Percentiles rank a stretch among this genome's conserved stretches.
Evolutionary conservation across 371 early-diverging fungal species (phyloP).

Genomic region (Apophysomyces sp.): DNA sequence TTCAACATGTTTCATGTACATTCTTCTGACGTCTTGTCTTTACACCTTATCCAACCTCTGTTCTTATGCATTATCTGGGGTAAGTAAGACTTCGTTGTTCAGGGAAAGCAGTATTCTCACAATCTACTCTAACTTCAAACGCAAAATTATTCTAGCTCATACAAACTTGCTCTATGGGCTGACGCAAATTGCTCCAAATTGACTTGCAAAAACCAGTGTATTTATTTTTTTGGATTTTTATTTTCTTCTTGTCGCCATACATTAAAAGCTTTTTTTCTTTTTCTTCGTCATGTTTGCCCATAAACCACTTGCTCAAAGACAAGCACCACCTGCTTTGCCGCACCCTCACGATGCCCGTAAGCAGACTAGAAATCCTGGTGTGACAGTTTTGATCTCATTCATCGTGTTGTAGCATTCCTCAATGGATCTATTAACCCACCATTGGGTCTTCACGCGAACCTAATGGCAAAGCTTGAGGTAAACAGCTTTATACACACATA

Average conservation of each 20-base stretch:
- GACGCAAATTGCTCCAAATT: too few species aligned
- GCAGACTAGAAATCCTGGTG: background rate
- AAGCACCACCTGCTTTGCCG: background rate
- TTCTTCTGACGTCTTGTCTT: too few species aligned
- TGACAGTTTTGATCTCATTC: background rate
- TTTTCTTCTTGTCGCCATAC: background rate
- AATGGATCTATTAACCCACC: background rate
- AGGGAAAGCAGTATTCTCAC: too few species aligned
- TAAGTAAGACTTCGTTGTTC: too few species aligned
- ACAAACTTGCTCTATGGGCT: too few species aligned
- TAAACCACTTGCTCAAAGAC: slow-evolving; percentile 1
- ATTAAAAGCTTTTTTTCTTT: background rate
- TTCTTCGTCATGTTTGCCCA: background rate
- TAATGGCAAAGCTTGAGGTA: background rate
- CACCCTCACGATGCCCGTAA: background rate
- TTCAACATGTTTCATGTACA: too few species aligned
- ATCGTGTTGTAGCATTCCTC: background rate
- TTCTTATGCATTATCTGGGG: too few species aligned
- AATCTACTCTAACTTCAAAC: too few species aligned
- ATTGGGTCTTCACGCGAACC: background rate
- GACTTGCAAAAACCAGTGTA: too few species aligned
- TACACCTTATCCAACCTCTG: too few species aligned
- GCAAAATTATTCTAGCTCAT: too few species aligned
- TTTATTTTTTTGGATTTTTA: background rate
- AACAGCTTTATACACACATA: too few species aligned